phyloP scores from a whole-genome alignment of 768 basidiomycete species.

The Leccinellum rugosiceps region DNA sequence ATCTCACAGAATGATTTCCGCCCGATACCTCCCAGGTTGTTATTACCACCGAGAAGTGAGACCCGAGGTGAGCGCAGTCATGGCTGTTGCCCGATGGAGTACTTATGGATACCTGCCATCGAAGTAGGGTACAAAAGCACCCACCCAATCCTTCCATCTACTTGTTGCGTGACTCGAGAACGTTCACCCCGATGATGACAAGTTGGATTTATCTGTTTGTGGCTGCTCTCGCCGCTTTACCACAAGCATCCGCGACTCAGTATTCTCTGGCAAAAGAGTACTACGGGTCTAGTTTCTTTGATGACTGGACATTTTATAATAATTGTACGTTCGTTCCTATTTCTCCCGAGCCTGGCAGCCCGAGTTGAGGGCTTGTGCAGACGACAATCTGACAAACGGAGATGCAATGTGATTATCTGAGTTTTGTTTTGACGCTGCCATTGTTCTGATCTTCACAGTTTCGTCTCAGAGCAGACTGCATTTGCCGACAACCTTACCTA shows the following conservation, averaged over 20 bases:
- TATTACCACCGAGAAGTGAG: too few relatives aligned
- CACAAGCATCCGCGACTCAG: slow-evolving; percentile 24
- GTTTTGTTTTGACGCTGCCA: neutral
- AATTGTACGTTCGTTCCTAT: slow-evolving; percentile 38
- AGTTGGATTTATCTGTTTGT: slow-evolving; percentile 5
- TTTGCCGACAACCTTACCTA: slow-evolving; percentile 52
- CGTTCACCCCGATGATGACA: slow-evolving; percentile 1
- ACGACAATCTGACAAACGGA: slow-evolving; percentile 69
- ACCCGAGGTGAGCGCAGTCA: neutral
- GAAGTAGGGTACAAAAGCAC: neutral
- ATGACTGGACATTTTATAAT: slow-evolving; percentile 65
- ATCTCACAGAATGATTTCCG: too few relatives aligned
- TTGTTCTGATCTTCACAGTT: slow-evolving; percentile 34
- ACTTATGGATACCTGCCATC: slow-evolving; percentile 6
- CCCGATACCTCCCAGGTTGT: too few relatives aligned
- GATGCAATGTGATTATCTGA: slow-evolving; percentile 44
- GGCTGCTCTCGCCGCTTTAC: slow-evolving; percentile 5
- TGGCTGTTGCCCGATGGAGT: neutral
- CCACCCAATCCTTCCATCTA: neutral
- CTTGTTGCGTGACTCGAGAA: slow-evolving; percentile 1
- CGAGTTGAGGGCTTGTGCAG: slow-evolving; percentile 29
- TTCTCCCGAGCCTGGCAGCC: neutral
- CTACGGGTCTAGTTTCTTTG: slow-evolving; percentile 59
- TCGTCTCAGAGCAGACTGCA: slow-evolving; percentile 43
- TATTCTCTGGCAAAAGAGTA: slow-evolving; percentile 58